Conservation (phyloP, 306 rosid species). For the Inga oerstediana region DNA sequence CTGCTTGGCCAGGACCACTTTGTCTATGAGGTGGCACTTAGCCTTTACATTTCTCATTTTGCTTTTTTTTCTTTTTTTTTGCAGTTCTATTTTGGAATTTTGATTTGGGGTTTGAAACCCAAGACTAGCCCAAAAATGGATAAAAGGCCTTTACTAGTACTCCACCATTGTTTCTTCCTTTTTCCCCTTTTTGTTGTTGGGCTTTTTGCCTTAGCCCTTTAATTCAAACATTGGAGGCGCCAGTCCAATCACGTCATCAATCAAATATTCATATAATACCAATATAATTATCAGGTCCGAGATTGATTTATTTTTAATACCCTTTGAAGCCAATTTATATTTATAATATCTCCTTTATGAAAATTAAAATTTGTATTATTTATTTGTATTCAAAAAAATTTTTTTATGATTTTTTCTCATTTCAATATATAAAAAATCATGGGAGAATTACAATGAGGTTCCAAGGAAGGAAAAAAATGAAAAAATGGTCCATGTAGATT, state of each 20-base stretch:
- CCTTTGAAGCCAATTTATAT: not conserved
- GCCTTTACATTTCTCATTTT: not conserved
- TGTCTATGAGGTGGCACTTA: not conserved
- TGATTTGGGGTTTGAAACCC: not conserved
- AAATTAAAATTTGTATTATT: too few species aligned
- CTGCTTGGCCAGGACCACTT: not conserved
- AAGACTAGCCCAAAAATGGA: not conserved
- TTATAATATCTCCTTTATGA: too few species aligned
- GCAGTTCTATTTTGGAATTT: not conserved
- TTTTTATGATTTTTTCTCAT: not conserved
- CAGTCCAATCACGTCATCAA: not conserved
- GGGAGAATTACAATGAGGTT: too few species aligned
- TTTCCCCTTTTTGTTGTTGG: not conserved
- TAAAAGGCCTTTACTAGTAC: not conserved
- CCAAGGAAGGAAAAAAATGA: too few species aligned
- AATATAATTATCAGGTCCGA: too few species aligned
- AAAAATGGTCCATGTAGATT: too few species aligned
- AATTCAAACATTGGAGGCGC: not conserved
- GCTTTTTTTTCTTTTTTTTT: too few species aligned
- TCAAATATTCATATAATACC: too few species aligned
- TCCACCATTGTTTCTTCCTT: not conserved
- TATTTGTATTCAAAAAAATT: not conserved
- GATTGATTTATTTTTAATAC: too few species aligned
- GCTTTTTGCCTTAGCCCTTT: not conserved
- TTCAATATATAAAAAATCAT: not conserved